Conservation (phyloP, 1,139 yeast genomes). For the Candida smagusa region DNA sequence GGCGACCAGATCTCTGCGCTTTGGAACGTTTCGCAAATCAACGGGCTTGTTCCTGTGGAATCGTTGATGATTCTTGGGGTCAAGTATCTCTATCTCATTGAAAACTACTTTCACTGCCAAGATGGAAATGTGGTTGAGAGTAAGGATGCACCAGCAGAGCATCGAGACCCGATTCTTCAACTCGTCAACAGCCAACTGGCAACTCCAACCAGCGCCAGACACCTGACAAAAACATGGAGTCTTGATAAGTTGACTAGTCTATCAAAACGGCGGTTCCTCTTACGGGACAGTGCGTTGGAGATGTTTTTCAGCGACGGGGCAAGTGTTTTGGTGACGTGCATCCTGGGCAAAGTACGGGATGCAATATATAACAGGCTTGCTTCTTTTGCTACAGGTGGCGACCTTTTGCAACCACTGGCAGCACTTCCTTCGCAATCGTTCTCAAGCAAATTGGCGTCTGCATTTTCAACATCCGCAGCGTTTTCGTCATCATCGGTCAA, state of each 20-base stretch:
- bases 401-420: slow-evolving; percentile 17
- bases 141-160: slow-evolving; percentile 57
- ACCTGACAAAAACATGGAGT: slow-evolving; percentile 54
- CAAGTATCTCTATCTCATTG: slow-evolving; percentile 61
- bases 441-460: slow-evolving; percentile 31
- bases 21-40: slow-evolving; percentile 73
- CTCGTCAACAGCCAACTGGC: slow-evolving; percentile 44
- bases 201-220: slow-evolving; percentile 18
- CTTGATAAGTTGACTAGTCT: slow-evolving; percentile 55
- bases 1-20: slow-evolving; percentile 69
- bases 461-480: slow-evolving; percentile 22
- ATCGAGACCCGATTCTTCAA: slow-evolving; percentile 65
- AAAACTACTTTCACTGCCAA: slow-evolving; percentile 59
- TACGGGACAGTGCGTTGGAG: slow-evolving; percentile 78
- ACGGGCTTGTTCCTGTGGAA: slow-evolving; percentile 71
- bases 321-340: slow-evolving; percentile 59
- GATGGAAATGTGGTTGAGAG: slow-evolving; percentile 65
- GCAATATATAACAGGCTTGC: slow-evolving; percentile 47
- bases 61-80: slow-evolving; percentile 70
- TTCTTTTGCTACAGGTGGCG: slow-evolving; percentile 43
- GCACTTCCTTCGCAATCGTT: slow-evolving; percentile 6
- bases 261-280: slow-evolving; percentile 68
- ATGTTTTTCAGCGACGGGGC: slow-evolving; percentile 72
- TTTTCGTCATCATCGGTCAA: slow-evolving; percentile 27
- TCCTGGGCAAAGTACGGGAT: slow-evolving; percentile 52